phyloP scores from a whole-genome alignment of 768 basidiomycete species.

The Suillus decipiens region DNA sequence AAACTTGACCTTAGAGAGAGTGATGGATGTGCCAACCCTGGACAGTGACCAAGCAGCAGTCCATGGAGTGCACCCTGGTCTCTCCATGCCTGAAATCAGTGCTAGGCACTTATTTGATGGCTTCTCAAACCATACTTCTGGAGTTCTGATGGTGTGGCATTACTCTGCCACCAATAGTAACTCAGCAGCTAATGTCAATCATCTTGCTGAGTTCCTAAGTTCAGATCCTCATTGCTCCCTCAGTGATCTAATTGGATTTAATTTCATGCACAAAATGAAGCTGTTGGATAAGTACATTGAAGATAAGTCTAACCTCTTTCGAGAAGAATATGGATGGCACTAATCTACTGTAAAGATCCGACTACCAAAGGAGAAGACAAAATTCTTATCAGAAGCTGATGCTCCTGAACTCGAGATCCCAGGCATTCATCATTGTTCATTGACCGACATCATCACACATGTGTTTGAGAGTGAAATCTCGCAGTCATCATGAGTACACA shows the following conservation, averaged over 20 bases:
- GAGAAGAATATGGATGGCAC: constrained; percentile 25
- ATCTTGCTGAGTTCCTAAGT: neutral
- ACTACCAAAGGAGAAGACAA: constrained; percentile 11
- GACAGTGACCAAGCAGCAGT: too few relatives aligned
- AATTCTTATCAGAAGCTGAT: constrained; percentile 3
- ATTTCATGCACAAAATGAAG: constrained; percentile 17
- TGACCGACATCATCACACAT: constrained; percentile 12
- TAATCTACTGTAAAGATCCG: constrained; percentile 17
- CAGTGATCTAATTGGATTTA: constrained; percentile 21
- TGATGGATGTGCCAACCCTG: constrained; percentile 4
- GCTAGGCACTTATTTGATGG: constrained; percentile 12
- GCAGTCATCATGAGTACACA: constrained; percentile 22
- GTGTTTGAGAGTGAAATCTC: neutral
- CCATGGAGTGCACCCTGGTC: neutral
- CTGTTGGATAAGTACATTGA: constrained; percentile 11
- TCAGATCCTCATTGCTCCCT: neutral
- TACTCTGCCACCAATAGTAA: constrained; percentile 18
- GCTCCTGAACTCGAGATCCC: constrained; percentile 2
- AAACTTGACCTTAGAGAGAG: neutral
- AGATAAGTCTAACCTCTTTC: constrained; percentile 15
- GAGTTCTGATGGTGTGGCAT: constrained; percentile 6
- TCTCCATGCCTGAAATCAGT: neutral
- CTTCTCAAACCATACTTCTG: constrained; percentile 20
- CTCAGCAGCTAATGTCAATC: constrained; percentile 9
- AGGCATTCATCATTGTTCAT: neutral